Conservation (phyloP, 306 rosid species). For the Biancaea sappan region DNA sequence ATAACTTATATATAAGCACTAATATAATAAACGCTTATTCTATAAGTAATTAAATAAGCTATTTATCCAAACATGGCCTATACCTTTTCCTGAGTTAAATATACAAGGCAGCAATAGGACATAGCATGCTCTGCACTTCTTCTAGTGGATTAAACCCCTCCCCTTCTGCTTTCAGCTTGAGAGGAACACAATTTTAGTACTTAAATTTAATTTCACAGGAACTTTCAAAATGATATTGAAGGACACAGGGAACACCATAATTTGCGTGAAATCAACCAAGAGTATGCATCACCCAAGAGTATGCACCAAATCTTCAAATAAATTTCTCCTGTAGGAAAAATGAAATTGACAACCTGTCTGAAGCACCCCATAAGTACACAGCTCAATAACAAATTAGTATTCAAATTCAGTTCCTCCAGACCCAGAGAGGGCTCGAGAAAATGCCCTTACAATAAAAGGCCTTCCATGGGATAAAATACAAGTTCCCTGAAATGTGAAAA, state of each 20-base stretch:
- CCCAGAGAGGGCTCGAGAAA: constrained; percentile 23
- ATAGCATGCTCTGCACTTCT: background rate
- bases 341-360: constrained; percentile 5
- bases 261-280: constrained; percentile 3
- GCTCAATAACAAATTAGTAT: constrained; percentile 38
- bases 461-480: constrained; percentile 38
- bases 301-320: background rate
- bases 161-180: too few species aligned
- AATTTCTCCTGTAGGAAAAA: background rate
- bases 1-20: too few species aligned
- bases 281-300: background rate
- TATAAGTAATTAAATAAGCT: too few species aligned
- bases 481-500: constrained; percentile 28
- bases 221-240: background rate
- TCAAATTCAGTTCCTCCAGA: constrained; percentile 23
- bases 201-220: background rate
- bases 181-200: background rate
- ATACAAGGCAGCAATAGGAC: background rate
- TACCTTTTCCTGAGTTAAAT: too few species aligned
- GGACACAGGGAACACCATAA: background rate
- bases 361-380: constrained; percentile 20
- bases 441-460: constrained; percentile 37
- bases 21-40: too few species aligned
- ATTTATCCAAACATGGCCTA: too few species aligned
- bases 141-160: background rate